Base-by-base conservation (phyloP, 2,329 filamentous ascomycete species). In the Cladophialophora carrionii region DNA sequence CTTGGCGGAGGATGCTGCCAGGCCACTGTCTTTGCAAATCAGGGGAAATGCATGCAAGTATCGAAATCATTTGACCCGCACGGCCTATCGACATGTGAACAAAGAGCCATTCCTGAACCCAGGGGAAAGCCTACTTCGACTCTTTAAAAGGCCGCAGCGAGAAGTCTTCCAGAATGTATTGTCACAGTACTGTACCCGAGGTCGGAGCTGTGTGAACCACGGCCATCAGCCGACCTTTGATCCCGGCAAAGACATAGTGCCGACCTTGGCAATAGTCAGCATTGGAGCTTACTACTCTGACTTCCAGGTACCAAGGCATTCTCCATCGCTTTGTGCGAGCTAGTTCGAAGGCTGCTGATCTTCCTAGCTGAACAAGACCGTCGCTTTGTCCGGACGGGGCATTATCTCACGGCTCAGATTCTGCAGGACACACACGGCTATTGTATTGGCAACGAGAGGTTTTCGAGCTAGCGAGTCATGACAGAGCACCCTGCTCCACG, bases 281-380 rank as follows among this genome's bases (percentile, higher is more conserved):
- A 63, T 66, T 10, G 64, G 64, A 12, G 64, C 60, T 9, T 60
- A 55, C n/a, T 66, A 59, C 48, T 49, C 64, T 7, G 26, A 20
- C 29, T 60, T 17, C 0, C 20, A 2, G 55, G 56, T 6, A 60
- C 64, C 10, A 41, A 53, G 20, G 17, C 48, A 1, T 66, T 66
- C 20, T 54, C 64, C 7, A 60, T n/a, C 4, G 37, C 34, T 2
- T 41, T 66, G 2, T 55, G 49, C 2, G 64, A 66, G 49, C 17
- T 66, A 2, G 53, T 20, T n/a, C 14, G 64, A 6, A 8, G 61
- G 10, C 52, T 66, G 5, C n/a, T 63, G 0, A 17, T 63, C 12
- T 66, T 61, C 32, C 29, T 64, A 43, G 64, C 60, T 17, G 64
- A 66, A 24, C 26, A 34, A n/a, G 64, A 66, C n/a, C 64, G 29